Evolutionary conservation across 805 yeast species (phyloP).

Genomic region (Wickerhamiella kazuoi): DNA sequence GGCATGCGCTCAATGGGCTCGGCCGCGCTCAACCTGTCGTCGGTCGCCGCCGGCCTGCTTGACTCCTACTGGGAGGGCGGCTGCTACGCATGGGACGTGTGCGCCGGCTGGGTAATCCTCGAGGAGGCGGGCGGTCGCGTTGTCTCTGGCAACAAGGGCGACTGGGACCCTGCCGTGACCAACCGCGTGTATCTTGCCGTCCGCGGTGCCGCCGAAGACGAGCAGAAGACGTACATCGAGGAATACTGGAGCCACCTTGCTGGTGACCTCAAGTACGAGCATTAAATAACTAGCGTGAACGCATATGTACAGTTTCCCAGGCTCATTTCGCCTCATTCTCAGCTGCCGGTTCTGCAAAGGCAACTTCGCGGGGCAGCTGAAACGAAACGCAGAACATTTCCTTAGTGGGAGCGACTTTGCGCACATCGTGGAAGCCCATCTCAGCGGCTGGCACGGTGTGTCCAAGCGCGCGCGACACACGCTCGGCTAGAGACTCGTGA

Average conservation of each 20-base stretch:
- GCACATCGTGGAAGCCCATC: constrained; percentile 59
- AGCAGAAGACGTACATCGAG: constrained; percentile 29
- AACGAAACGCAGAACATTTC: constrained; percentile 88
- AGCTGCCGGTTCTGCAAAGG: constrained; percentile 13
- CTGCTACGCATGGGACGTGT: constrained; percentile 53
- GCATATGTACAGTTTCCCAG: not conserved
- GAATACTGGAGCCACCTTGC: constrained; percentile 34
- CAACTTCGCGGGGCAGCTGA: constrained; percentile 31
- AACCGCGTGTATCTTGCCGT: constrained; percentile 40
- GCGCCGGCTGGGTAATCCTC: constrained; percentile 49
- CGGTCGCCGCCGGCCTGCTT: constrained; percentile 38
- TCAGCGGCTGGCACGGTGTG: constrained; percentile 29
- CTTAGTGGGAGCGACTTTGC: constrained; percentile 92
- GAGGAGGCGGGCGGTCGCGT: constrained; percentile 41
- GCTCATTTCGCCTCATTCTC: too few species aligned
- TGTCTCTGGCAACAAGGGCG: constrained; percentile 36
- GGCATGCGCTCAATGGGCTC: constrained; percentile 47
- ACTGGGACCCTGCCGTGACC: constrained; percentile 33
- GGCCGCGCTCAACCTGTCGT: constrained; percentile 45
- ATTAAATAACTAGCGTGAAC: constrained; percentile 1
- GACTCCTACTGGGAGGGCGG: constrained; percentile 59
- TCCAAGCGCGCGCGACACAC: constrained; percentile 31
- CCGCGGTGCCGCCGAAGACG: constrained; percentile 30
- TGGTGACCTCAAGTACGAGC: constrained; percentile 28
- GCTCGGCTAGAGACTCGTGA: constrained; percentile 43